These are phyloP conservation scores for Dicorynia guianensis DNA, from an alignment of 306 rosid species.

Conservation along the genomic window DNA sequence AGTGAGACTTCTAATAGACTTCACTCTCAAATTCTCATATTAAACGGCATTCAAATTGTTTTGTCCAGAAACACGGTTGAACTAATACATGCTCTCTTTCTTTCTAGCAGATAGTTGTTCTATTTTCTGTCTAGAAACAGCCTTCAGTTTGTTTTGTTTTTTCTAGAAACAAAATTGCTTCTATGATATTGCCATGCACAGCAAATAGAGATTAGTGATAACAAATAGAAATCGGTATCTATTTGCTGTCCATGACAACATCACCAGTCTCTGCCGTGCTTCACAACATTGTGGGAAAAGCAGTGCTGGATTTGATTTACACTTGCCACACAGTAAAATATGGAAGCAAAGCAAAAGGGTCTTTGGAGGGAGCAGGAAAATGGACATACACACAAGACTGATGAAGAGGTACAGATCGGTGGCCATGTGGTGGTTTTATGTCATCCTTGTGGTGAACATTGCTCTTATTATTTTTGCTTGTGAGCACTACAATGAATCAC, in stretches of 20 bases:
- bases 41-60: background rate
- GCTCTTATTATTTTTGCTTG: conserved; percentile 61
- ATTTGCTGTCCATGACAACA: too few species aligned
- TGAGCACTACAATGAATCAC: conserved; percentile 62
- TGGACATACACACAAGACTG: conserved; percentile 75
- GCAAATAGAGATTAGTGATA: too few species aligned
- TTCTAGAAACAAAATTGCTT: too few species aligned
- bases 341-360: conserved; percentile 61
- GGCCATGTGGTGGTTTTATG: conserved; percentile 75
- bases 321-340: conserved; percentile 51
- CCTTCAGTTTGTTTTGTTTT: too few species aligned
- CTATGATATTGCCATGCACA: too few species aligned
- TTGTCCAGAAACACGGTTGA: conserved; percentile 8
- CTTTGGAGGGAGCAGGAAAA: conserved; percentile 49
- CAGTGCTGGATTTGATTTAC: conserved; percentile 23
- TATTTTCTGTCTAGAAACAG: too few species aligned
- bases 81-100: background rate
- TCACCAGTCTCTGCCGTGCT: too few species aligned
- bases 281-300: too few species aligned
- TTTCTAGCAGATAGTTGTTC: background rate
- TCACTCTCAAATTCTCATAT: background rate
- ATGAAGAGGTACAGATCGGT: conserved; percentile 73
- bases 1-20: background rate
- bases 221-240: too few species aligned
- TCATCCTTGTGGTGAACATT: conserved; percentile 67